phyloP scores from a whole-genome alignment of 352 stramenopile genomes.

The Poterioochromonas sp. region DNA sequence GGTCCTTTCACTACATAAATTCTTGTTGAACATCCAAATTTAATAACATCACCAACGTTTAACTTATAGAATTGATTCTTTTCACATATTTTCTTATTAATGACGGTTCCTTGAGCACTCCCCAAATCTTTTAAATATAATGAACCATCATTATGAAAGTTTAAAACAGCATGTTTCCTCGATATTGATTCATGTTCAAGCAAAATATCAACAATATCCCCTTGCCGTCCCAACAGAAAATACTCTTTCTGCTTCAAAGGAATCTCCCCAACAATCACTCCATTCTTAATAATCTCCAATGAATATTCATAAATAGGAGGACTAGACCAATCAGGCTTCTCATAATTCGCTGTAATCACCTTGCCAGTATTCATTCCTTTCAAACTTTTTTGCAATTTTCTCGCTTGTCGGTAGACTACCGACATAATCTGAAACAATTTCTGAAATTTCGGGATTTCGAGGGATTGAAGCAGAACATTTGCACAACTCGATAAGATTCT shows the following conservation, averaged over 20 bases:
- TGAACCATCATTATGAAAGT: conserved; percentile 54
- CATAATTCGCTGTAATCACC: too few species aligned
- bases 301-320: neutral
- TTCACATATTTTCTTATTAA: conserved; percentile 62
- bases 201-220: conserved; percentile 41
- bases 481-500: too few species aligned
- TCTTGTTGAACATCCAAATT: conserved; percentile 70
- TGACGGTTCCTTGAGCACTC: conserved; percentile 66
- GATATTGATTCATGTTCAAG: conserved; percentile 67
- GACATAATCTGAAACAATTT: too few species aligned
- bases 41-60: conserved; percentile 66
- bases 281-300: conserved; percentile 9
- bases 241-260: neutral
- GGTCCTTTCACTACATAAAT: conserved; percentile 65
- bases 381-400: too few species aligned
- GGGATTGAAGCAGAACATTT: too few species aligned
- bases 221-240: conserved; percentile 40
- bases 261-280: neutral
- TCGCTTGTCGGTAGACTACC: too few species aligned
- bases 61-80: conserved; percentile 53
- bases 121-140: conserved; percentile 62
- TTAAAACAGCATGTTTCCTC: conserved; percentile 58
- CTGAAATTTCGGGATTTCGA: too few species aligned
- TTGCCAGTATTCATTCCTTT: too few species aligned
- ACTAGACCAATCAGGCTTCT: neutral